Percentiles rank a stretch among this genome's conserved stretches.
phyloP scores from a whole-genome alignment of 1,284 basidiomycete genomes.

The Naganishia cerealis region DNA sequence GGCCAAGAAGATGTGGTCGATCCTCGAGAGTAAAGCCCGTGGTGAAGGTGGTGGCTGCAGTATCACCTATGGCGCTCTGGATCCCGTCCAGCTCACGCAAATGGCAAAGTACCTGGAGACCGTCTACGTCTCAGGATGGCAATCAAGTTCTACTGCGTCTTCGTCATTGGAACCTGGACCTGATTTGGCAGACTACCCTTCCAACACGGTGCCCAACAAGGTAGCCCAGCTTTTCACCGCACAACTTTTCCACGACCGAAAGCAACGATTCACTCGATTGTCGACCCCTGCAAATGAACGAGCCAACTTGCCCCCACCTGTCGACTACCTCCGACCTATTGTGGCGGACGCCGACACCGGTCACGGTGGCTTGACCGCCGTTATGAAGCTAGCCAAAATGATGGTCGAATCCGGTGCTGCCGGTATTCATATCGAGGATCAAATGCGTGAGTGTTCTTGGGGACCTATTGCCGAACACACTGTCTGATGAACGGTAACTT shows the following conservation, averaged over 20 bases:
- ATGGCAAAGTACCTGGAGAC: conserved; percentile 94
- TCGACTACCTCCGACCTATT: conserved; percentile 89
- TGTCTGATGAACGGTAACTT: background rate
- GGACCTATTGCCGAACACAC: background rate
- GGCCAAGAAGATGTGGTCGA: conserved; percentile 81
- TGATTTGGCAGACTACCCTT: conserved; percentile 79
- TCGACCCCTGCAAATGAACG: conserved; percentile 52
- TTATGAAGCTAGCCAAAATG: conserved; percentile 88
- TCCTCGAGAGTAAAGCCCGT: conserved; percentile 54
- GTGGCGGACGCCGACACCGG: conserved; percentile 87
- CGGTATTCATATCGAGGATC: conserved; percentile 75
- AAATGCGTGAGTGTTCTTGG: conserved; percentile 56
- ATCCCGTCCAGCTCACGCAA: conserved; percentile 91
- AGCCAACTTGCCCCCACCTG: conserved; percentile 61
- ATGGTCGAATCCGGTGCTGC: conserved; percentile 74
- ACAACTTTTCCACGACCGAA: conserved; percentile 64
- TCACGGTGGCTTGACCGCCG: conserved; percentile 73
- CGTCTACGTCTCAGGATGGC: conserved; percentile 96
- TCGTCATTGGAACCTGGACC: conserved; percentile 97
- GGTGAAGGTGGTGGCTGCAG: conserved; percentile 53
- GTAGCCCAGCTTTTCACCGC: conserved; percentile 65
- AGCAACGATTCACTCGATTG: conserved; percentile 66
- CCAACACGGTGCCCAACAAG: conserved; percentile 65
- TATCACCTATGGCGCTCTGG: conserved; percentile 89
- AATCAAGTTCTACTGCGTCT: conserved; percentile 79